Conservation (phyloP, 129 eudicot genomes). For the Flaveria trinervia region DNA sequence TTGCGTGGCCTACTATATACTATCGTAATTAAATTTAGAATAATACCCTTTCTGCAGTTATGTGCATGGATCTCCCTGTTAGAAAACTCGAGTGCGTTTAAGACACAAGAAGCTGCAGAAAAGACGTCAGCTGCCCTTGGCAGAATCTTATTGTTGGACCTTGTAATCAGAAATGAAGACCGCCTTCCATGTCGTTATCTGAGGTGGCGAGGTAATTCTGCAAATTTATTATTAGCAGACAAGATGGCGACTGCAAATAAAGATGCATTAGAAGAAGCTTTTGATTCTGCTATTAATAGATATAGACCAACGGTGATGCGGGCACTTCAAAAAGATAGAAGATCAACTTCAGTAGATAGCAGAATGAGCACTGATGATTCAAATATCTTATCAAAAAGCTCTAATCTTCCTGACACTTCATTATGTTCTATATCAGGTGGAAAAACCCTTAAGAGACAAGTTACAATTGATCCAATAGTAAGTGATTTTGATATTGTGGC, state of each 20-base stretch:
- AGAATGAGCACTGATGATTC: conserved; percentile 56
- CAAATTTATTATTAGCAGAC: conserved; percentile 81
- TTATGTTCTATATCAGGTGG: conserved; percentile 64
- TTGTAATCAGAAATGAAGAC: conserved; percentile 96
- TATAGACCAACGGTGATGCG: conserved; percentile 74
- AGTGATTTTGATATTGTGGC: conserved; percentile 69
- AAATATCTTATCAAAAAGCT: conserved; percentile 51
- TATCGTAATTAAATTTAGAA: background rate
- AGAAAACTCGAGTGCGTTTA: conserved; percentile 79
- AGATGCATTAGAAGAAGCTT: conserved; percentile 70
- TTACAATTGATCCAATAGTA: conserved; percentile 45
- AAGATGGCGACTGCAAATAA: conserved; percentile 55
- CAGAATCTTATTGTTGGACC: conserved; percentile 89
- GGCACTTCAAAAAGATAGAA: conserved; percentile 83
- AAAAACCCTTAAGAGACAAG: conserved; percentile 49
- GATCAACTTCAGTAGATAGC: conserved; percentile 82
- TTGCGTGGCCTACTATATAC: background rate
- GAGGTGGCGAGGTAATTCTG: conserved; percentile 96
- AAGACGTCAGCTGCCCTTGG: conserved; percentile 92
- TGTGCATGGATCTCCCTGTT: conserved; percentile 82
- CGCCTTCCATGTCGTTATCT: conserved; percentile 88
- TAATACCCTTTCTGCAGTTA: conserved; percentile 55
- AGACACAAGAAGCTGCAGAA: conserved; percentile 71
- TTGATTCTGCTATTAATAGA: conserved; percentile 72
- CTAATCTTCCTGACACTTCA: conserved; percentile 60